Conservation (phyloP, 2,329 filamentous ascomycete genomes). For the Pseudocercospora cruenta region DNA sequence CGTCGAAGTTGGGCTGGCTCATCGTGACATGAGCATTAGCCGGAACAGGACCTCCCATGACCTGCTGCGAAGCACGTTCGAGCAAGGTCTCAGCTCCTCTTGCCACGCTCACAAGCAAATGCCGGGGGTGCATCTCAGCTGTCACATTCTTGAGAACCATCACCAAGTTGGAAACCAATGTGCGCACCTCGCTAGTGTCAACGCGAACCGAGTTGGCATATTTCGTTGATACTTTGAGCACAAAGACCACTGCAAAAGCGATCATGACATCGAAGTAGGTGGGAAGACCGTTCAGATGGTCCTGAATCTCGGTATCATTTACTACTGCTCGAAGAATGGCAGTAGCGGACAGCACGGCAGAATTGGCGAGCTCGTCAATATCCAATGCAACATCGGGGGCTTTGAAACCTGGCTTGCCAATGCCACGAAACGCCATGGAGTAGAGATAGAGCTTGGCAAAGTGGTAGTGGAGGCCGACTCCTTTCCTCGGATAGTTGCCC, state of each 20-base stretch:
- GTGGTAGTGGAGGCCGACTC: constrained; percentile 35
- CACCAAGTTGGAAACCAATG: constrained; percentile 32
- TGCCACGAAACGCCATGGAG: constrained; percentile 35
- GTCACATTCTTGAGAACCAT: constrained; percentile 34
- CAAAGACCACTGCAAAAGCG: constrained; percentile 37
- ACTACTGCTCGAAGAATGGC: constrained; percentile 32
- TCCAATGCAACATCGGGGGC: constrained; percentile 33
- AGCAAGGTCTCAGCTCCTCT: constrained; percentile 34
- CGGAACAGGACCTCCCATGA: constrained; percentile 26
- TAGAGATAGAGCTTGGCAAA: constrained; percentile 37
- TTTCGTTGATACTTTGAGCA: constrained; percentile 38
- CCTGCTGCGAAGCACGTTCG: constrained; percentile 27
- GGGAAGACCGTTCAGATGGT: constrained; percentile 35
- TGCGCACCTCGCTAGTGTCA: constrained; percentile 34
- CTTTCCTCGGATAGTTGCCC: constrained; percentile 35
- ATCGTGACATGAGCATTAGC: constrained; percentile 36
- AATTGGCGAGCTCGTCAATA: constrained; percentile 36
- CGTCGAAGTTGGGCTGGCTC: constrained; percentile 35
- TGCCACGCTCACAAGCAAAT: constrained; percentile 35
- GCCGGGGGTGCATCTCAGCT: constrained; percentile 36
- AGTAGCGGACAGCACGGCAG: constrained; percentile 33
- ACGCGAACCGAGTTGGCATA: constrained; percentile 33
- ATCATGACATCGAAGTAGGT: constrained; percentile 41
- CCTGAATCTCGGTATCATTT: constrained; percentile 34
- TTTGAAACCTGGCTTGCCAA: constrained; percentile 30